Base-by-base conservation (phyloP, 1,284 basidiomycete genomes). In the Amylostereum chailletii region DNA sequence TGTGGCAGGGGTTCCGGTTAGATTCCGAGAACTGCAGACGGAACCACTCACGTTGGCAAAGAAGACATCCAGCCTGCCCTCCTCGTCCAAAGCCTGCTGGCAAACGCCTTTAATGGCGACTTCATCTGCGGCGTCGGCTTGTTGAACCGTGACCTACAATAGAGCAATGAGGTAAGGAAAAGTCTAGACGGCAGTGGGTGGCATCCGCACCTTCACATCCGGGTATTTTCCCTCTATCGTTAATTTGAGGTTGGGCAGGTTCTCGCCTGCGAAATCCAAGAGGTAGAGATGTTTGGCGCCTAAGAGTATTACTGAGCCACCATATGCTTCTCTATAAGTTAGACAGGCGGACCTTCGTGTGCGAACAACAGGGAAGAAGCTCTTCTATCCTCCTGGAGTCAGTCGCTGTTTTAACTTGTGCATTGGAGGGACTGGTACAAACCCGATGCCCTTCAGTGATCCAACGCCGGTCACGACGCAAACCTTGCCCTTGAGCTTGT, bases 61-160 rank as follows among this genome's bases (percentile, higher is more conserved):
- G 74, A 94, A 96, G 56, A 95, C 84, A 58, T 97, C 94, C 11
- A 96, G 72, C 44, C 81, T 77, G 2, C 91, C 91, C 60, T 93
- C 83, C 55, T 96, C 92, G 38, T 76, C 64, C 11, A 94, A 58
- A 1, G 86, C 88, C 53, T 74, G 81, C 52, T 86, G 70, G 65
- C 92, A 90, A 2, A 94, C 62, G 3, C 65, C 68, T 33, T 75
- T 71, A 53, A 96, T 84, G 10, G 83, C 76, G n/a, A 66, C 58
- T 51, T 93, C 84, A 59, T 91, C 83, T 9, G 92, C 83, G 5
- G 92, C 92, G 62, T 97, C 94, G 9, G 80, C 92, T 62, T 83
- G 76, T 34, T 86, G 60, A 4, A 72, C 74, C 1, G 86, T 87
- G 4, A 80, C 82, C 88, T 90, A 56, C n/a, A 56, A 55, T 11